Conservation (phyloP, 805 yeast genomes). For the Myxozyma melibiosi region DNA sequence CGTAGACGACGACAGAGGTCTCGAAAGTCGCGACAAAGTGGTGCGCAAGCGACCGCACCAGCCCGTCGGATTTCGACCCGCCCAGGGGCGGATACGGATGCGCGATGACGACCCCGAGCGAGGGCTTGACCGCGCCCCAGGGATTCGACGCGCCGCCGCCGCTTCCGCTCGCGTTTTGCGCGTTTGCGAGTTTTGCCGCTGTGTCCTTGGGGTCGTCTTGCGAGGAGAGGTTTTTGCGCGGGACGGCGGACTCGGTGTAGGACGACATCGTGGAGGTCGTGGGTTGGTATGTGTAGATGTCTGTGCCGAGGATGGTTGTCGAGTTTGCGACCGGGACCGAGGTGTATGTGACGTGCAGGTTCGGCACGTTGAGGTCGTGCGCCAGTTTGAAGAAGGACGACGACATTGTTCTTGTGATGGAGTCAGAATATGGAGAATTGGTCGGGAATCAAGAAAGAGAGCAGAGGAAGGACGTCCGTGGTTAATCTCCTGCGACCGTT, state of each 20-base stretch:
- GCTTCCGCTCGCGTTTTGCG: neutral
- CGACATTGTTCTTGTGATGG: neutral
- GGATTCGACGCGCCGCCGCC: constrained; percentile 8
- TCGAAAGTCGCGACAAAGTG: constrained; percentile 2
- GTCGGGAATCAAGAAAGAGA: neutral
- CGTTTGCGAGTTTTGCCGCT: neutral
- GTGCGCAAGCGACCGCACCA: constrained; percentile 23
- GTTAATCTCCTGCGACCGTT: too few species aligned
- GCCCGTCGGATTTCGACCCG: constrained; percentile 27
- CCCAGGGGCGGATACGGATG: constrained; percentile 33
- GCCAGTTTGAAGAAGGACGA: constrained; percentile 8
- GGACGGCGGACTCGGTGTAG: constrained; percentile 7
- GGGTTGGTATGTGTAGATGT: constrained; percentile 25
- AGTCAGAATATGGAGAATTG: neutral
- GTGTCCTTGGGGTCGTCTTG: constrained; percentile 4
- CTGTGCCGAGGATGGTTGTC: constrained; percentile 22
- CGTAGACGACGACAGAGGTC: constrained; percentile 22
- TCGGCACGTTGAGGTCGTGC: constrained; percentile 1
- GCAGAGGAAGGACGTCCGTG: neutral
- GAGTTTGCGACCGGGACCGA: constrained; percentile 21
- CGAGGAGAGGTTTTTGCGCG: neutral
- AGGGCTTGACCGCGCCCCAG: constrained; percentile 13
- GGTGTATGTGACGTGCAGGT: constrained; percentile 22
- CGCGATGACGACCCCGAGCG: constrained; percentile 28
- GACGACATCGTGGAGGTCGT: neutral